These are phyloP conservation scores for Eutypella sp. DNA, from an alignment of 2,329 filamentous ascomycete species.

Conservation along the genomic window DNA sequence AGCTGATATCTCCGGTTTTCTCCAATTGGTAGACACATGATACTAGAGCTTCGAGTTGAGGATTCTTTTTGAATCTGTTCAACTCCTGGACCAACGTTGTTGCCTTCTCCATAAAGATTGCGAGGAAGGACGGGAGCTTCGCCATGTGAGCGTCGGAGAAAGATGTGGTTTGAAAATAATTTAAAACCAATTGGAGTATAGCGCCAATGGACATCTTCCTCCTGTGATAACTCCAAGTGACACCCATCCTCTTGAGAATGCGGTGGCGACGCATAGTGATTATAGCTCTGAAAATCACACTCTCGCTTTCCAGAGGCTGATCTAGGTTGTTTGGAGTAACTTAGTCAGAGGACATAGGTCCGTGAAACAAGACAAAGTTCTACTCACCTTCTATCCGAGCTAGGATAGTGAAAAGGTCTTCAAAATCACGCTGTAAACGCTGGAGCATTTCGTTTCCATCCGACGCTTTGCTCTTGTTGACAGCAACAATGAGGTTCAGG, in stretches of 20 bases:
- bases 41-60: slow-evolving; percentile 22
- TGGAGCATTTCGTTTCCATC: slow-evolving; percentile 16
- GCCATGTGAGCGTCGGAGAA: too few relatives aligned
- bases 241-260: slow-evolving; percentile 23
- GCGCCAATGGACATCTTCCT: slow-evolving; percentile 10
- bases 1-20: slow-evolving; percentile 7
- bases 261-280: slow-evolving; percentile 27
- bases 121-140: too few relatives aligned
- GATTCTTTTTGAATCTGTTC: slow-evolving; percentile 18
- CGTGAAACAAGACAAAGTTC: neutral
- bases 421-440: slow-evolving; percentile 8
- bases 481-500: slow-evolving; percentile 25
- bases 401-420: slow-evolving; percentile 13
- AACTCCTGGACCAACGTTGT: slow-evolving; percentile 20
- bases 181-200: too few relatives aligned
- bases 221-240: slow-evolving; percentile 3
- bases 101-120: too few relatives aligned
- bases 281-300: slow-evolving; percentile 21
- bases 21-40: slow-evolving; percentile 23
- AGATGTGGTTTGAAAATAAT: too few relatives aligned
- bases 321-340: slow-evolving; percentile 1
- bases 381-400: slow-evolving; percentile 4
- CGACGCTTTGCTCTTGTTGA: slow-evolving; percentile 21
- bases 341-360: neutral
- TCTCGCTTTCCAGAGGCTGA: slow-evolving; percentile 4